phyloP scores from a whole-genome alignment of 768 basidiomycete species.

The Leucogyrophana mollusca region DNA sequence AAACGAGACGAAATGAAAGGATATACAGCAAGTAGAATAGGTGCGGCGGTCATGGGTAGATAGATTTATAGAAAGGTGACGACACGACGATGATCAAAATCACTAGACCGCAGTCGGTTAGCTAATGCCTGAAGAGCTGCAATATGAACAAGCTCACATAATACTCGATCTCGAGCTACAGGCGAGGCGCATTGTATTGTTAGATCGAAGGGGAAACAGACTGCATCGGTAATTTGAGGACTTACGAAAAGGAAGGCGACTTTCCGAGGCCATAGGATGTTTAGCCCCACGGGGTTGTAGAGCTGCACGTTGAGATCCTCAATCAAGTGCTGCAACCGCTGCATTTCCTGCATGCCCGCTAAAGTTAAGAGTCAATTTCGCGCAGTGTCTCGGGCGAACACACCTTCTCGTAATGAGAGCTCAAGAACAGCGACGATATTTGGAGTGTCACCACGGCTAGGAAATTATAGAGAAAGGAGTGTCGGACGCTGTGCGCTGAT shows the following conservation, averaged over 20 bases:
- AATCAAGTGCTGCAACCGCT: conserved; percentile 58
- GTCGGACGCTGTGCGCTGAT: conserved; percentile 76
- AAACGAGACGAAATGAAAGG: neutral
- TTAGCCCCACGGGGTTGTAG: conserved; percentile 86
- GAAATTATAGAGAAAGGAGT: conserved; percentile 75
- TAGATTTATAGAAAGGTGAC: neutral
- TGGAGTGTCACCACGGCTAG: conserved; percentile 81
- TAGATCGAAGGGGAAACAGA: conserved; percentile 3
- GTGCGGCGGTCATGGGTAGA: neutral
- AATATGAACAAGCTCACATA: conserved; percentile 65
- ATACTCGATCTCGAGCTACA: conserved; percentile 92
- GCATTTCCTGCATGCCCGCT: conserved; percentile 64
- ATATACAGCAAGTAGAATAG: too few relatives aligned
- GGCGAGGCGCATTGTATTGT: neutral
- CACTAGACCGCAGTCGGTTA: conserved; percentile 4
- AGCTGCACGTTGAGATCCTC: conserved; percentile 65
- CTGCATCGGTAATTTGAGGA: conserved; percentile 18
- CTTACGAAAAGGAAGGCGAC: conserved; percentile 92
- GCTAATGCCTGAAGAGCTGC: neutral
- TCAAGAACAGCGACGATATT: conserved; percentile 63
- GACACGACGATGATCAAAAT: conserved; percentile 1
- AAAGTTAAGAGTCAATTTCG: conserved; percentile 5
- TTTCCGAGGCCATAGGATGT: conserved; percentile 80
- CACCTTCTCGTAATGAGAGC: conserved; percentile 84
- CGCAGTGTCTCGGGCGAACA: neutral